These are phyloP conservation scores for Naganishia liquefaciens DNA, from an alignment of 1,284 basidiomycete species.

Conservation along the genomic window DNA sequence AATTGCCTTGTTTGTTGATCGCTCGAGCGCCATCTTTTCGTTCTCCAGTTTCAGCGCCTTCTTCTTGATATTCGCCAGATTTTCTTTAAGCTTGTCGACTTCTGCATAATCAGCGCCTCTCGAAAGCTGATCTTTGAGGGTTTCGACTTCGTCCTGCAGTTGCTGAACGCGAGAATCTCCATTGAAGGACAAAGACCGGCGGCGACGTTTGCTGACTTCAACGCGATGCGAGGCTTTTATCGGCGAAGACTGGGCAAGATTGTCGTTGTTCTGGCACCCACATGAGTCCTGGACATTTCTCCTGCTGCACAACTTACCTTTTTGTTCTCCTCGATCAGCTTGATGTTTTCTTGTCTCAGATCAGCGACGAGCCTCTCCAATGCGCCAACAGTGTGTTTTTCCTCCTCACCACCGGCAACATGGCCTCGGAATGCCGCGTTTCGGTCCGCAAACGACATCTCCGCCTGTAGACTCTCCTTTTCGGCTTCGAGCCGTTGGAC, in stretches of 20 bases:
- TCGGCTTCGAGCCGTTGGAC: constrained; percentile 38
- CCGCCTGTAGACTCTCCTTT: constrained; percentile 35
- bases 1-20: constrained; percentile 40
- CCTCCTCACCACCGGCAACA: constrained; percentile 24
- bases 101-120: constrained; percentile 34
- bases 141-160: constrained; percentile 31
- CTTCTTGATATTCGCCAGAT: constrained; percentile 33
- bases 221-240: background rate
- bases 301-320: constrained; percentile 34
- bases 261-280: background rate
- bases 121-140: constrained; percentile 29
- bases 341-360: constrained; percentile 39
- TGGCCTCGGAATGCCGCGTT: constrained; percentile 5
- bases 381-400: constrained; percentile 21
- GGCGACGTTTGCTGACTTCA: constrained; percentile 20
- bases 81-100: constrained; percentile 36
- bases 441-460: constrained; percentile 18
- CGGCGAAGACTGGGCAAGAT: background rate
- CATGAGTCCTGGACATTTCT: background rate
- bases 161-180: constrained; percentile 26
- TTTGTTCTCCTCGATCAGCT: constrained; percentile 35
- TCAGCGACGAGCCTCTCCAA: constrained; percentile 39
- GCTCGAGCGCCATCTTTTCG: constrained; percentile 48
- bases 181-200: constrained; percentile 30
- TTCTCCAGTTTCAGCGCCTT: constrained; percentile 51